phyloP scores from a whole-genome alignment of 1,139 yeast species.

The Sugiyamaella neomexicana region DNA sequence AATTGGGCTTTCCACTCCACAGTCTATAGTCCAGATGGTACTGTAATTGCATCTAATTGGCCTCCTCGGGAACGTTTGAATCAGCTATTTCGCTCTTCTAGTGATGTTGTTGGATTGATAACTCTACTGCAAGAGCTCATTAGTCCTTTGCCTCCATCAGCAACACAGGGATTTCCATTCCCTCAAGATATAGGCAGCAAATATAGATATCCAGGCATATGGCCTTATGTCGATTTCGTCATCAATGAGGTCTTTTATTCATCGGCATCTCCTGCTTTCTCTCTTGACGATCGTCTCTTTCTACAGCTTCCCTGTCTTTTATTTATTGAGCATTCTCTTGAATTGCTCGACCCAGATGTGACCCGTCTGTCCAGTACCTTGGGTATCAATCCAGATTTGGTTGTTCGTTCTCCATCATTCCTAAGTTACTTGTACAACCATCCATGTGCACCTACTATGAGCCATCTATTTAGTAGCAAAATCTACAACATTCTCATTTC shows the following conservation, averaged over 20 bases:
- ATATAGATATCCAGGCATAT: conserved; percentile 62
- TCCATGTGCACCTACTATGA: conserved; percentile 67
- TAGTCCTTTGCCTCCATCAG: conserved; percentile 28
- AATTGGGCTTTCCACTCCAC: conserved; percentile 60
- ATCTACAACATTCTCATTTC: conserved; percentile 57
- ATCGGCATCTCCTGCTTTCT: conserved; percentile 38
- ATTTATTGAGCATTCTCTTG: conserved; percentile 54
- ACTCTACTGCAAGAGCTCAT: conserved; percentile 50
- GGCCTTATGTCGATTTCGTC: conserved; percentile 79
- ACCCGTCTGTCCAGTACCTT: conserved; percentile 42
- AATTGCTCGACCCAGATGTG: conserved; percentile 64
- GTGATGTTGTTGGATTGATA: conserved; percentile 60
- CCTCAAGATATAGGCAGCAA: conserved; percentile 65
- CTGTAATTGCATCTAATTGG: conserved; percentile 28
- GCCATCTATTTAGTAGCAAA: conserved; percentile 59
- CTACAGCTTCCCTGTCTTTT: conserved; percentile 57
- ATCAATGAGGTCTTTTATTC: conserved; percentile 63
- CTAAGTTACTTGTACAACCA: conserved; percentile 52
- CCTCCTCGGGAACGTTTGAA: conserved; percentile 37
- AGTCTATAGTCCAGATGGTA: conserved; percentile 34
- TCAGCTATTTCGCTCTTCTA: conserved; percentile 34
- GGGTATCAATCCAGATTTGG: conserved; percentile 49
- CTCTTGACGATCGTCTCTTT: conserved; percentile 44
- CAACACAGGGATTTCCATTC: conserved; percentile 45
- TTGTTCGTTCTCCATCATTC: conserved; percentile 47